Evolutionary conservation across 2,329 filamentous ascomycete genomes (phyloP), one percentile per base, ranked within the genome.

Genomic region (Seiridium cupressi): DNA sequence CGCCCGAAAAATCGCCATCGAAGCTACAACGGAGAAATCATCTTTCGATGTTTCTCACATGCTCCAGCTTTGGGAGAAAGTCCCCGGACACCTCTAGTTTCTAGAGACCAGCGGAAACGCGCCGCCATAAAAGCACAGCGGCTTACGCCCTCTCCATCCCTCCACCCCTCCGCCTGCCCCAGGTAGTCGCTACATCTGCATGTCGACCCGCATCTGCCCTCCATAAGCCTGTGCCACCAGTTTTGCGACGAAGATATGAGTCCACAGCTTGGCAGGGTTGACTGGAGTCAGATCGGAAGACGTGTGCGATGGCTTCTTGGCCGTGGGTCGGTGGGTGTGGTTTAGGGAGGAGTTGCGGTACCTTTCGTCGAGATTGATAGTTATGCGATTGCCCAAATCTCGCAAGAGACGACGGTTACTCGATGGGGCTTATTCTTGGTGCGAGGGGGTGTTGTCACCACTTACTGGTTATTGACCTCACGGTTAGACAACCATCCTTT

Each of bases 381-480:
- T 90, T 88, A 98, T 97, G 94, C 93, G 94, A 97, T 97, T 97
- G 92, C 91, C 80, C 74, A 72, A 63, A 68, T 73, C 79, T 74
- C 69, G 66, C 64, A 68, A 72, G 69, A 65, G 62, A 64, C 66
- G 68, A 66, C 73, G 84, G 91, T 97, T 96, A 98, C 94, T 97
- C 93, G 93, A 98, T 96, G 94, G 94, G 94, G 94, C 94, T 97
- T 93, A 98, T 97, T 97, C 92, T 97, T 90, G 94, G 93, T 85
- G 90, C 93, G 93, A 97, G 92, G 90, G 90, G 90, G 79, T 77
- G 77, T 79, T 69, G 72, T 76, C 76, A 81, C 32, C 9, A 26
- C 18, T 53, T n/a, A 18, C 2, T 35, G 3, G 7, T 9, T 26
- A 13, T 44, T 40, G 51, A 13, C 38, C 8, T 26, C n/a, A 26